Conservation (phyloP, 208 protist genomes). For the Trypanosoma brucei region DNA sequence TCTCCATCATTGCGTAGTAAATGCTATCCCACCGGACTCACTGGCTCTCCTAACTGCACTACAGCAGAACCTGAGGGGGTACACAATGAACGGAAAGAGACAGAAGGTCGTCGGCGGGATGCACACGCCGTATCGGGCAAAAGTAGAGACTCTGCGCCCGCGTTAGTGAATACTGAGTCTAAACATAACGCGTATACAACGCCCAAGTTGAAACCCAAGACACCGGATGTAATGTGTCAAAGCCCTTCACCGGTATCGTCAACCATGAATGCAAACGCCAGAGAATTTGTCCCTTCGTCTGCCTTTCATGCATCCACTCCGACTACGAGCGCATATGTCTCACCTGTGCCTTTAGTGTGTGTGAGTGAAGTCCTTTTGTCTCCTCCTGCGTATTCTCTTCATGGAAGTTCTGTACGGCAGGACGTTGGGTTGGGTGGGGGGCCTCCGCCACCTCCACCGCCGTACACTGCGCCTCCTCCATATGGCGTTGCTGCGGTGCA, state of each 20-base stretch:
- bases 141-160: background rate
- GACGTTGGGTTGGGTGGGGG: constrained; percentile 13
- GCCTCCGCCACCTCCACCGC: constrained; percentile 29
- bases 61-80: background rate
- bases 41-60: background rate
- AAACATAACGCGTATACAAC: background rate
- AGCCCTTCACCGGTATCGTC: constrained; percentile 26
- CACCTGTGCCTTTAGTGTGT: constrained; percentile 12
- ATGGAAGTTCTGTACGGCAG: background rate
- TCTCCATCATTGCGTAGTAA: background rate
- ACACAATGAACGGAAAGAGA: background rate
- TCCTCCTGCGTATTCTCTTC: background rate
- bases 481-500: constrained; percentile 7
- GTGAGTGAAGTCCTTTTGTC: background rate
- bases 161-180: background rate
- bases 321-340: constrained; percentile 3
- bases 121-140: background rate
- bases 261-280: constrained; percentile 72
- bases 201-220: background rate
- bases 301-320: constrained; percentile 30
- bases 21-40: background rate
- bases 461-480: constrained; percentile 32
- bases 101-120: background rate
- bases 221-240: background rate
- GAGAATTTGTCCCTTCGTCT: constrained; percentile 59